A percentile compares a stretch with the other conserved stretches of the same genome.
These are phyloP conservation scores for Saposhnikovia divaricata DNA, from an alignment of 129 eudicot genomes.

Conservation along the genomic window DNA sequence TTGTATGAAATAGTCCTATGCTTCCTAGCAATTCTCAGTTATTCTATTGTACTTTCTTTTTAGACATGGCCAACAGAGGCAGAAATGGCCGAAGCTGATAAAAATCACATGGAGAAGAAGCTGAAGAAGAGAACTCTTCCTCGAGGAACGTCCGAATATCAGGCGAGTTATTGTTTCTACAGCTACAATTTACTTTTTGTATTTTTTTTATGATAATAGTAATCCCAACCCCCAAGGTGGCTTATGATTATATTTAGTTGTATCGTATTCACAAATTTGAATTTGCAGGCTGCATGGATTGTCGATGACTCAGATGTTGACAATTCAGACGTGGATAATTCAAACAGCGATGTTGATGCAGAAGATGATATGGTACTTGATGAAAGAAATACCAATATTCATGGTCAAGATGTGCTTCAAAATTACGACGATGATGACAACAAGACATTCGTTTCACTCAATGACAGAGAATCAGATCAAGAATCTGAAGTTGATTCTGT, in stretches of 20 bases:
- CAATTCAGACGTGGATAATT: slow-evolving; percentile 44
- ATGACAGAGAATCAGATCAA: slow-evolving; percentile 61
- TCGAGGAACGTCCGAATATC: slow-evolving; percentile 86
- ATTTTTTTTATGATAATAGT: not conserved
- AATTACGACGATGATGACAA: slow-evolving; percentile 69
- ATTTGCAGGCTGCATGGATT: slow-evolving; percentile 92
- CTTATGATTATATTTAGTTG: not conserved
- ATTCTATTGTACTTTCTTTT: not conserved
- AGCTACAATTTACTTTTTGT: not conserved
- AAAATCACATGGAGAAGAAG: slow-evolving; percentile 52
- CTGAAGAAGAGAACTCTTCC: slow-evolving; percentile 67
- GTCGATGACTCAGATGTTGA: slow-evolving; percentile 81
- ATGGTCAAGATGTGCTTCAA: slow-evolving; percentile 26
- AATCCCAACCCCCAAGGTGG: not conserved
- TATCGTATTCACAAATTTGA: not conserved
- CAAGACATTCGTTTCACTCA: slow-evolving; percentile 53
- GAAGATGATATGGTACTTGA: slow-evolving; percentile 74
- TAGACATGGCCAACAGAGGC: slow-evolving; percentile 99
- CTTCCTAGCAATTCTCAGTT: slow-evolving; percentile 6
- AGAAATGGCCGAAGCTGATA: slow-evolving; percentile 95
- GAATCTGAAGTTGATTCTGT: slow-evolving; percentile 77
- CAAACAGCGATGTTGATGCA: slow-evolving; percentile 30
- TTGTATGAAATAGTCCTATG: not conserved
- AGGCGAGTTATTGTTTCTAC: slow-evolving; percentile 35
- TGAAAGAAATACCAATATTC: slow-evolving; percentile 32